Evolutionary conservation across 2,329 filamentous ascomycete genomes (phyloP).

Genomic region (Sporothrix pallida): DNA sequence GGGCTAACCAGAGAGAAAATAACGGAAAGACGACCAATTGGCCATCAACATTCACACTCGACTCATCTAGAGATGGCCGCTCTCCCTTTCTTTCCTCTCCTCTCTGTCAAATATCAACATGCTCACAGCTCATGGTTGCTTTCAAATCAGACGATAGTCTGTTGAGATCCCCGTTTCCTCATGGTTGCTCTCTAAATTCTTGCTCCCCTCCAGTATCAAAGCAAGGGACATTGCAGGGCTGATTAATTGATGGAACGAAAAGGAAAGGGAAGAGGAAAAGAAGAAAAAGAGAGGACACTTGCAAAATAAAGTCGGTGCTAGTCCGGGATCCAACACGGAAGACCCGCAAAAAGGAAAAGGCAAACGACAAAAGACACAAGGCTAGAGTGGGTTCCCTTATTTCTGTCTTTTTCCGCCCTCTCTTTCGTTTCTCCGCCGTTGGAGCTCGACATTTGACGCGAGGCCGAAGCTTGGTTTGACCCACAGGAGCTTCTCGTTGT

Average conservation of each 20-base stretch:
- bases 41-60: background rate
- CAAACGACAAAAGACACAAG: background rate
- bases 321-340: background rate
- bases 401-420: background rate
- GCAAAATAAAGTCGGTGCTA: background rate
- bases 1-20: background rate
- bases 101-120: background rate
- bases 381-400: slow-evolving; percentile 2
- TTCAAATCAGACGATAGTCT: slow-evolving; percentile 10
- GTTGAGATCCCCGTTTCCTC: background rate
- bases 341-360: background rate
- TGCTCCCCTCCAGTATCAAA: background rate
- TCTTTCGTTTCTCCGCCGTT: background rate
- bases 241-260: background rate
- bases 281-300: no score
- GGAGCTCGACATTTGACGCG: slow-evolving; percentile 8
- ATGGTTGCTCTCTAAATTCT: background rate
- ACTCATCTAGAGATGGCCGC: no score
- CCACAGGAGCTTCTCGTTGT: background rate
- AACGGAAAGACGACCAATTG: background rate
- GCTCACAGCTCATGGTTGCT: background rate
- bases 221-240: background rate
- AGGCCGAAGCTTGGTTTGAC: slow-evolving; percentile 11
- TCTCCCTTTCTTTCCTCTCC: background rate
- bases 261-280: no score